Evolutionary conservation across 805 yeast species (phyloP).

Genomic region (Ascoidea asiatica): DNA sequence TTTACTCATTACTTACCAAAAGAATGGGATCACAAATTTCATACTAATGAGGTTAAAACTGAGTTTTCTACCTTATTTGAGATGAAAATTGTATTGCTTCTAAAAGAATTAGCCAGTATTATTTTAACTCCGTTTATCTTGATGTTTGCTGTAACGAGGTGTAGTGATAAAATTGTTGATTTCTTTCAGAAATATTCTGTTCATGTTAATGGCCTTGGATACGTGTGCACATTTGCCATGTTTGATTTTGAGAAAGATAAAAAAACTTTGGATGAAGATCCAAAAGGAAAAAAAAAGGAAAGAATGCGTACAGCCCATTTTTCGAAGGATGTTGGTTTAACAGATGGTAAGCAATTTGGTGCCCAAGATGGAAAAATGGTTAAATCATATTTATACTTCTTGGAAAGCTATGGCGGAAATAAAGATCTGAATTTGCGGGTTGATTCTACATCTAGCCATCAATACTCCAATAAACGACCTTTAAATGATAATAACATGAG

Average conservation of each 20-base stretch:
- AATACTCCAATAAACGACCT: conserved; percentile 7
- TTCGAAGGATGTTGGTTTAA: conserved; percentile 18
- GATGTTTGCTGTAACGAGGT: conserved; percentile 68
- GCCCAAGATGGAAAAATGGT: conserved; percentile 79
- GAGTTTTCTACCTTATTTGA: conserved; percentile 75
- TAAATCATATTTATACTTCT: conserved; percentile 75
- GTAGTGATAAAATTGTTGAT: conserved; percentile 68
- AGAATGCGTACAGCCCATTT: conserved; percentile 7
- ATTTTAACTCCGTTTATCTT: conserved; percentile 80
- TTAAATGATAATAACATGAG: conserved; percentile 5
- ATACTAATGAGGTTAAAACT: conserved; percentile 69
- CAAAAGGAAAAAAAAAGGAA: conserved; percentile 14
- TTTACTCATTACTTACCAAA: conserved; percentile 85
- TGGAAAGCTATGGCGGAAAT: conserved; percentile 64
- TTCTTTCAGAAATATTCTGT: conserved; percentile 83
- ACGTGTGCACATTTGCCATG: conserved; percentile 90
- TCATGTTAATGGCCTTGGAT: conserved; percentile 89
- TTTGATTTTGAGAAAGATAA: conserved; percentile 62
- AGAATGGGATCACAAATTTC: conserved; percentile 76
- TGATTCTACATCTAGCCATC: too few relatives aligned
- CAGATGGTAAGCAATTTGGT: conserved; percentile 26
- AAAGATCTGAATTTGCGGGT: too few relatives aligned
- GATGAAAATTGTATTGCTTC: conserved; percentile 52
- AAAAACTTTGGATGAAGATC: conserved; percentile 21
- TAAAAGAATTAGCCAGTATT: conserved; percentile 72